Evolutionary conservation across 129 eudicot genomes (phyloP), one percentile per base, ranked within the genome.

Genomic region (Centaurea solstitialis): DNA sequence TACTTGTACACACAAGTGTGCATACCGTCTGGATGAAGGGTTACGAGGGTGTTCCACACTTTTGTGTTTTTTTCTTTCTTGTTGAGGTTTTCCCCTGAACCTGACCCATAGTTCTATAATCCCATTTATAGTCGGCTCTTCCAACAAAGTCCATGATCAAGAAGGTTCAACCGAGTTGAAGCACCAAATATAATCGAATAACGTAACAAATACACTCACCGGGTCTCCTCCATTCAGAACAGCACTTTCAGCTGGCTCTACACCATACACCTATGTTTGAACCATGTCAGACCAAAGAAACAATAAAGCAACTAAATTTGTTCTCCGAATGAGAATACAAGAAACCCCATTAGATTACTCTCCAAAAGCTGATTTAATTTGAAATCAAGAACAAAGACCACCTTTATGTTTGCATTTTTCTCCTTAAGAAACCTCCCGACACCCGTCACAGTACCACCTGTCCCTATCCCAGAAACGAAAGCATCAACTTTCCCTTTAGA

Each of bases 361-460:
- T 41, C 47, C 53, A 43, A 43, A 43, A 41, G 12, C 47, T 10
- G 47, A 7, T 41, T 1, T 21, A 35, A 17, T 26, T 71, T 9
- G 21, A 73, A n/a, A 39, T 64, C 38, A 73, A 73, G 50, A 80
- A 40, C 33, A 68, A 28, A 28, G 9, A 26, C 18, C 85, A 87
- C 93, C 93, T 91, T 87, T 69, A 91, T 85, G 66, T 88, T 82
- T 9, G 88, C 62, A 45, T 86, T 91, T 81, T 91, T 86, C 74
- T 88, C 91, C 88, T 91, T 91, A 26, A 91, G 90, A 74, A 81
- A 91, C 73, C 47, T 88, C 79, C 95, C 95, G 0, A 45, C 83
- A 11, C 95, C 95, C 12, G 88, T 91, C 70, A 91, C 84, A 6
- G 96, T 91, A n/a, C 96, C 96, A 39, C 93, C 95, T 7, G 96